Conservation (phyloP, 352 stramenopile genomes). For the Aphanomyces stellatus region DNA sequence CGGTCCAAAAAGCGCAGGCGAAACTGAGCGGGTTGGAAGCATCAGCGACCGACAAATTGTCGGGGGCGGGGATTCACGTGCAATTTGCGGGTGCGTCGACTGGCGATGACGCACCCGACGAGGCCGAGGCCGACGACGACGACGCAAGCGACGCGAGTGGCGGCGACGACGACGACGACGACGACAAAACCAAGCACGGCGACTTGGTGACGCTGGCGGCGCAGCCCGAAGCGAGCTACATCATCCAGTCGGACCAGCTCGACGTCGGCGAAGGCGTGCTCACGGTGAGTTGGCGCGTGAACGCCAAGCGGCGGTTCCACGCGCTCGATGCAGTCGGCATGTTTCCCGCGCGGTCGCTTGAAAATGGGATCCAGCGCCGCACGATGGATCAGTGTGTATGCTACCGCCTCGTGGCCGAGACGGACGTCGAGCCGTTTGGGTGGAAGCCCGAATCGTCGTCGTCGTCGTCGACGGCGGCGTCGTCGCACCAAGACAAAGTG, state of each 20-base stretch:
- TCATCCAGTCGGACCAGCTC: conserved; percentile 39
- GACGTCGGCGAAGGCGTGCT: conserved; percentile 44
- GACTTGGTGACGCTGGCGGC: conserved; percentile 31
- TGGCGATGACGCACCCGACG: conserved; percentile 15
- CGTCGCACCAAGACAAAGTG: conserved; percentile 32
- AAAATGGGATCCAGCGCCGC: conserved; percentile 22
- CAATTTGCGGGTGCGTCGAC: conserved; percentile 19
- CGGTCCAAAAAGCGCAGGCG: not conserved
- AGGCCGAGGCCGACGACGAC: conserved; percentile 4
- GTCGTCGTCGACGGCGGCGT: conserved; percentile 24
- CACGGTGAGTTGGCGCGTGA: conserved; percentile 48
- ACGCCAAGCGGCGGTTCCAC: conserved; percentile 42
- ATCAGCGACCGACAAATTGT: conserved; percentile 19
- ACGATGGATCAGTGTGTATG: conserved; percentile 55
- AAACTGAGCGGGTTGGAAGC: not conserved
- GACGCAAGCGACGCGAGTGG: not conserved
- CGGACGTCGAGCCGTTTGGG: conserved; percentile 29
- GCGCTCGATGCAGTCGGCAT: conserved; percentile 49
- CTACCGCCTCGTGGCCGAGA: conserved; percentile 41
- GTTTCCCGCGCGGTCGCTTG: conserved; percentile 33
- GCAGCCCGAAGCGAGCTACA: conserved; percentile 39
- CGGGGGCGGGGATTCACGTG: conserved; percentile 34
- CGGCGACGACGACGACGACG: conserved; percentile 15
- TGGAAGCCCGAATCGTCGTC: conserved; percentile 35
- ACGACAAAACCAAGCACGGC: conserved; percentile 22